Evolutionary conservation across 1,284 basidiomycete species (phyloP).

Genomic region (Melampsora larici-populina): DNA sequence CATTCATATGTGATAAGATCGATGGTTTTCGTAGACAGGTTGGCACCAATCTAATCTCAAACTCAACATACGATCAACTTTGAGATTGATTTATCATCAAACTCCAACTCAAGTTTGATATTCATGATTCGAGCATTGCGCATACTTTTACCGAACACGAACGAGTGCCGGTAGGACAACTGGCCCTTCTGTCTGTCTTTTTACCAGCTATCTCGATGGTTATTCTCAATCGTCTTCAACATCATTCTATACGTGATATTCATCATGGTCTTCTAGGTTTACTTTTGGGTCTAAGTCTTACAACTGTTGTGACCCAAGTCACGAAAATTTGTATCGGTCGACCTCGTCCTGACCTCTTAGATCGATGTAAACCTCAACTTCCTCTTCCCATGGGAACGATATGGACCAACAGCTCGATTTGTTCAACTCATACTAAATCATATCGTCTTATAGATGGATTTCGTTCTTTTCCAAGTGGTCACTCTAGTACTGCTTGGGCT

Average conservation of each 20-base stretch:
- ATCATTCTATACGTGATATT: conserved; percentile 80
- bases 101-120: conserved; percentile 62
- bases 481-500: conserved; percentile 86
- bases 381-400: conserved; percentile 65
- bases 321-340: conserved; percentile 77
- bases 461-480: conserved; percentile 89
- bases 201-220: conserved; percentile 68
- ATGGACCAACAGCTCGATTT: conserved; percentile 71
- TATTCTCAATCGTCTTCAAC: conserved; percentile 65
- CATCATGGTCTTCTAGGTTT: conserved; percentile 77
- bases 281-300: conserved; percentile 68
- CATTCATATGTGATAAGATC: too few relatives aligned
- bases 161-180: conserved; percentile 68
- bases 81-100: too few relatives aligned
- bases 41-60: too few relatives aligned
- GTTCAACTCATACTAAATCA: conserved; percentile 65
- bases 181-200: conserved; percentile 62
- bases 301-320: conserved; percentile 77
- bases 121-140: conserved; percentile 68
- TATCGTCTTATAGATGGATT: conserved; percentile 74
- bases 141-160: conserved; percentile 74
- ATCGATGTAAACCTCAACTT: conserved; percentile 70
- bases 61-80: too few relatives aligned
- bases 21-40: too few relatives aligned
- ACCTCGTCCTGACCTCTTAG: conserved; percentile 73